A percentile compares a stretch with the other conserved stretches of the same genome.
Conservation (phyloP, 192 early-diverging fungal species). For the Coemansia sp. region DNA sequence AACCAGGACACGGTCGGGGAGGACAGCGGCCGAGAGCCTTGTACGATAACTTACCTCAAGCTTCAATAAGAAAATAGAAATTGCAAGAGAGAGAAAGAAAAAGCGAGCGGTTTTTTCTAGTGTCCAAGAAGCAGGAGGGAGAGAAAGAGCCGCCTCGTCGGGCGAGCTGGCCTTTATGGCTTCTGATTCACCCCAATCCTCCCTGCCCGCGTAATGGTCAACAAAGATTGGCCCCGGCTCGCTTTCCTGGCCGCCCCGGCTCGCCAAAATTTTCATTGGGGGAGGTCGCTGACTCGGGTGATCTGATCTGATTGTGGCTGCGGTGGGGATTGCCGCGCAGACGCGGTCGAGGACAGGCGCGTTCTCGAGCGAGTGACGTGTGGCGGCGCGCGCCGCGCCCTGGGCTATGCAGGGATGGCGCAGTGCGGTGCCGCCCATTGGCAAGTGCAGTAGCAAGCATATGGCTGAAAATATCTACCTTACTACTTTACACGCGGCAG, state of each 20-base stretch:
- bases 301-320: slow-evolving; percentile 1
- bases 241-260: not conserved
- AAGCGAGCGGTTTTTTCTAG: slow-evolving; percentile 1
- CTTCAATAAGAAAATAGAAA: slow-evolving; percentile 7
- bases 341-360: too few species aligned
- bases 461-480: not conserved
- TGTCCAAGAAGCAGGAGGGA: slow-evolving; percentile 4
- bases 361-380: too few species aligned
- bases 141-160: too few species aligned
- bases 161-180: slow-evolving; percentile 3
- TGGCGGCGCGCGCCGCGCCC: too few species aligned
- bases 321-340: not conserved
- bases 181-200: slow-evolving; percentile 7
- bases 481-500: not conserved
- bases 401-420: not conserved
- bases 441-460: slow-evolving; percentile 6
- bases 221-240: slow-evolving; percentile 1
- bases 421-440: not conserved
- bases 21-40: too few species aligned
- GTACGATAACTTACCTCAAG: slow-evolving; percentile 1
- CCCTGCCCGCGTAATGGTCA: slow-evolving; percentile 7
- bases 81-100: not conserved
- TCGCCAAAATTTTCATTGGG: slow-evolving; percentile 9
- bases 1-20: too few species aligned
- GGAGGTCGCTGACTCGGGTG: not conserved